Evolutionary conservation across 768 basidiomycete genomes (phyloP), one percentile per base, ranked within the genome.

Genomic region (Gyrodon lividus): DNA sequence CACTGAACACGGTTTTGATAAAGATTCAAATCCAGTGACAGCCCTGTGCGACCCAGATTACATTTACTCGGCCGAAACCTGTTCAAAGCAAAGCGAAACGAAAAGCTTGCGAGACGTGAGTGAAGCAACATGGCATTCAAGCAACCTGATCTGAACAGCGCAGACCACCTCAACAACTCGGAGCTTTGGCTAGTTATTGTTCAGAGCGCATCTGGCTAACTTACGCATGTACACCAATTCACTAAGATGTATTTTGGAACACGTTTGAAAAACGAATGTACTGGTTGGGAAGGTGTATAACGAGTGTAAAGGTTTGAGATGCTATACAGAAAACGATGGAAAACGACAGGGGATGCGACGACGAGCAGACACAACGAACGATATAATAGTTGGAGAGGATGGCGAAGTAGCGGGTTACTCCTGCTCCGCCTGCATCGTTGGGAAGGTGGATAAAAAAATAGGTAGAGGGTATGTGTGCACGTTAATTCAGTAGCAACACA

Each of bases 401-500:
- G 34, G 22, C 3, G 39, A 17, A 40, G 50, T 67, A 62, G n/a
- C 51, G 34, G 23, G 54, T 48, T 22, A 14, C 51, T 50, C 51
- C 60, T 59, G 64, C 37, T 54, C 56, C 64, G 53, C 58, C 60
- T 43, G 45, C 57, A 45, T 49, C 19, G 40, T 23, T 23, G 47
- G 34, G 30, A 38, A 12, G 41, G 43, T 33, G 28, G 1, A n/a
- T 16, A 26, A 19, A 9, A 40, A 23, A 8, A 17, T n/a, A 46
- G 30, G 28, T 41, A 43, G 50, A 46, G 59, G 68, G 66, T 67
- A 66, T 70, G 51, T 44, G 60, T 67, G 51, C 63, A 67, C 54
- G 59, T 62, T 37, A 54, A 20, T 53, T 53, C 38, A 50, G 37
- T 66, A 57, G 49, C 51, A 66, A 68, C 56, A 68, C 59, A 68